phyloP scores from a whole-genome alignment of 2,329 filamentous ascomycete species.

The Metarhizium anisopliae region DNA sequence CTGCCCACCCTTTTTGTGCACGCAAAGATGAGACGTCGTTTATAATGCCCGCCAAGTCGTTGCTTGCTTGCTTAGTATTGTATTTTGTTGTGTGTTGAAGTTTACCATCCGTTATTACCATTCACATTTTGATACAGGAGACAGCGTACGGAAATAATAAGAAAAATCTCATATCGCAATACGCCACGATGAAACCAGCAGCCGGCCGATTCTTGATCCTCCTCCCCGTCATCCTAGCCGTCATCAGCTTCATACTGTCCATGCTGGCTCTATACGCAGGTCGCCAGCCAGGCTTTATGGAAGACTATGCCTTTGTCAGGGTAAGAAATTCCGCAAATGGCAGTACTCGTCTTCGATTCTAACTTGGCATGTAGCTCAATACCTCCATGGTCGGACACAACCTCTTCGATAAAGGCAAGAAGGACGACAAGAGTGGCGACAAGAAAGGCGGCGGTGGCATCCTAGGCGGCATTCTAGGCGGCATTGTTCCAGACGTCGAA shows the following conservation, averaged over 20 bases:
- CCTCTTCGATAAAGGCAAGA: constrained; percentile 15
- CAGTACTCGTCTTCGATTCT: neutral
- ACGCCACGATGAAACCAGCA: constrained; percentile 1
- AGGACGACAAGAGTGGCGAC: constrained; percentile 15
- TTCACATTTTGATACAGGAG: neutral
- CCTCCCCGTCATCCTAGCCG: constrained; percentile 26
- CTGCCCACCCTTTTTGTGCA: neutral
- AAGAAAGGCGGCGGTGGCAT: constrained; percentile 10
- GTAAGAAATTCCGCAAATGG: constrained; percentile 16
- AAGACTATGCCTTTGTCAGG: constrained; percentile 31
- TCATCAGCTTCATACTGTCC: constrained; percentile 29
- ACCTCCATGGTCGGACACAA: constrained; percentile 29
- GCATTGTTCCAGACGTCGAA: too few relatives aligned
- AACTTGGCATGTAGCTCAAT: constrained; percentile 21
- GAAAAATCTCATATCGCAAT: neutral
- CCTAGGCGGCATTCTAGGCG: too few relatives aligned
- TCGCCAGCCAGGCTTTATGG: constrained; percentile 31
- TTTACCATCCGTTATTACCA: neutral
- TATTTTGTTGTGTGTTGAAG: neutral
- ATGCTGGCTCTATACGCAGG: constrained; percentile 32
- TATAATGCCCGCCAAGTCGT: neutral
- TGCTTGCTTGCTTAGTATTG: neutral
- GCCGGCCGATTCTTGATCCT: constrained; percentile 18
- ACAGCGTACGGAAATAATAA: neutral
- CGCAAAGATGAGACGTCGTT: neutral